Base-by-base conservation (phyloP, 2,329 filamentous ascomycete genomes). In the Fusarium lyarnte region DNA sequence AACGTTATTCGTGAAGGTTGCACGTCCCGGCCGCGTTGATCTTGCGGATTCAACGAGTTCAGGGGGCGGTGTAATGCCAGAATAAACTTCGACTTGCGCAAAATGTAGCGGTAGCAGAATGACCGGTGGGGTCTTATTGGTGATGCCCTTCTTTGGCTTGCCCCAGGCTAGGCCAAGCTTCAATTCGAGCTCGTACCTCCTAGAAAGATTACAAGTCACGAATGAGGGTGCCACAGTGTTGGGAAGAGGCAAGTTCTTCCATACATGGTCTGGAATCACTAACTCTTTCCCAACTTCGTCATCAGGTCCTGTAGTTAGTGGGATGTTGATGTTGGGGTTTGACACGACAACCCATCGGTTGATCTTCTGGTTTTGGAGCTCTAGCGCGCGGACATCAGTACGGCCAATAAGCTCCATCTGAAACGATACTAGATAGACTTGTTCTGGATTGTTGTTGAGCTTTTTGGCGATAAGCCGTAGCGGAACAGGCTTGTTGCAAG, bases 171-270 rank as follows among this genome's bases (percentile, higher is more conserved):
- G 81, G 4, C 94, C 94, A 12, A 97, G 84, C 66, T 91, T 90
- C 43, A 98, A 84, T 81, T 98, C 94, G 41, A 99, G 83, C 79
- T 95, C 92, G 80, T 99, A 98, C 57, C 85, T 87, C 33, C 95
- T 89, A 57, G 89, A 88, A 53, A 98, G 88, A 80, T 98, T 98
- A 82, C 96, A 99, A 2, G 94, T 94, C 53, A 90, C 86, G 79
- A 99, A 99, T 1, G 91, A 92, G 0, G 96, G 96, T 14, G 94
- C 91, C 16, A 99, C 90, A 0, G 93, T 95, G 79, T 94, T 96
- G 5, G 95, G 96, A 10, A 98, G 85, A 2, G 90, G 85, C 54
- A 89, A 85, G 43, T 86, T 85, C 70, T 89, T 89, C 96, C 96
- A 99, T 43, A 95, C 79, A 4, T 86, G 86, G 52, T 89, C 84